Evolutionary conservation across 345 rosid genomes (phyloP).

Genomic region (Moringa oleifera): DNA sequence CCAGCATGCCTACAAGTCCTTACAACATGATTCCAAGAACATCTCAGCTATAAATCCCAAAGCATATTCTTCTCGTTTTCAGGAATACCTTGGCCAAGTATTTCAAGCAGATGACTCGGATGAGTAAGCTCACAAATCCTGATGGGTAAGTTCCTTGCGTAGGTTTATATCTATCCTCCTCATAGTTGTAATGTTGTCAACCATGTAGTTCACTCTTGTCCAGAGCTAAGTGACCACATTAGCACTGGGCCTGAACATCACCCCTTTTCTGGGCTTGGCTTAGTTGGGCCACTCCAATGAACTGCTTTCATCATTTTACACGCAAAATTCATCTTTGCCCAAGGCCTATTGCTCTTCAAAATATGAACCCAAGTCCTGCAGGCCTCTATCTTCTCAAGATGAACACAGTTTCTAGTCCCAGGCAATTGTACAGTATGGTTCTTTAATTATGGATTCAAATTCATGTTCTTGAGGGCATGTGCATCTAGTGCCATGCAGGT

Average conservation of each 20-base stretch:
- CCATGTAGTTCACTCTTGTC: neutral
- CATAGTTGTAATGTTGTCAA: no score
- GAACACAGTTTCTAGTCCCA: neutral
- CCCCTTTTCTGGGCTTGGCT: no score
- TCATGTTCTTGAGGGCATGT: conserved; percentile 10
- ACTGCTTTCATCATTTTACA: neutral
- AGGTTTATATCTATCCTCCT: neutral
- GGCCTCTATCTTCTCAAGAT: no score
- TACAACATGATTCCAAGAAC: conserved; percentile 38
- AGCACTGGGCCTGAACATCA: no score
- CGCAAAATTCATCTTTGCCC: neutral
- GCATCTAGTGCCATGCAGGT: no score
- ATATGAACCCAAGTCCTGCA: neutral
- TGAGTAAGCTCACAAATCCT: neutral
- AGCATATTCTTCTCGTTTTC: conserved; percentile 45
- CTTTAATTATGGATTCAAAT: neutral
- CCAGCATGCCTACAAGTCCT: conserved; percentile 50
- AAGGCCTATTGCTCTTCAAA: no score
- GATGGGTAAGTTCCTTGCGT: conserved; percentile 2
- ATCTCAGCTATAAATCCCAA: conserved; percentile 55
- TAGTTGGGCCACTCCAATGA: no score
- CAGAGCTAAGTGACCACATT: no score
- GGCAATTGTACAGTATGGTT: neutral
- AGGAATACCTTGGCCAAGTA: conserved; percentile 37
- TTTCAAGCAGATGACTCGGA: conserved; percentile 29